Conservation (phyloP, 495 filamentous ascomycete genomes). For the Tuber magnatum region DNA sequence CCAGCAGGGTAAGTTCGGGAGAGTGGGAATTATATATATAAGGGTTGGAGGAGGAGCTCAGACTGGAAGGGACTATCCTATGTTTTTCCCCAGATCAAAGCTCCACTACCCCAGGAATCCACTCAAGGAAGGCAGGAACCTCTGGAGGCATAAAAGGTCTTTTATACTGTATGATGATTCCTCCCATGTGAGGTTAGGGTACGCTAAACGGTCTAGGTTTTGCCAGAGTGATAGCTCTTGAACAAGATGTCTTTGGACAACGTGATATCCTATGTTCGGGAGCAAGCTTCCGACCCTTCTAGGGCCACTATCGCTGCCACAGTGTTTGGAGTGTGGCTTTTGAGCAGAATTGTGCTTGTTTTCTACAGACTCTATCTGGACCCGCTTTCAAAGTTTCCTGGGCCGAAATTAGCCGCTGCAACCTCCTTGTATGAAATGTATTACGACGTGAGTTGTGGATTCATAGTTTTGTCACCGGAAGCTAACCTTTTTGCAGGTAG, state of each 20-base stretch:
- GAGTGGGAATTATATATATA: not conserved
- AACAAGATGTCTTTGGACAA: not conserved
- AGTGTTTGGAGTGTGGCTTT: slow-evolving; percentile 8
- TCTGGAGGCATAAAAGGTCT: not conserved
- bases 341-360: slow-evolving; percentile 20
- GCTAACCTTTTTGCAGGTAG: slow-evolving; percentile 3
- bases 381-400: slow-evolving; percentile 38
- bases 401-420: slow-evolving; percentile 39
- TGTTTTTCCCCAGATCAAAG: not conserved
- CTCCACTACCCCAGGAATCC: not conserved
- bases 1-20: not conserved
- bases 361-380: slow-evolving; percentile 39
- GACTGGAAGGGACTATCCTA: not conserved
- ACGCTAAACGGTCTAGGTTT: not conserved
- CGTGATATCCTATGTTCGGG: not conserved
- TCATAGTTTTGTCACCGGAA: not conserved
- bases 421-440: slow-evolving; percentile 38
- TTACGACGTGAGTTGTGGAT: slow-evolving; percentile 17
- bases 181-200: not conserved
- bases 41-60: not conserved
- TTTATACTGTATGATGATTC: not conserved
- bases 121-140: not conserved
- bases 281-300: not conserved
- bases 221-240: not conserved
- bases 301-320: not conserved